phyloP scores from a whole-genome alignment of 306 rosid genomes.

The Rosa multiflora region DNA sequence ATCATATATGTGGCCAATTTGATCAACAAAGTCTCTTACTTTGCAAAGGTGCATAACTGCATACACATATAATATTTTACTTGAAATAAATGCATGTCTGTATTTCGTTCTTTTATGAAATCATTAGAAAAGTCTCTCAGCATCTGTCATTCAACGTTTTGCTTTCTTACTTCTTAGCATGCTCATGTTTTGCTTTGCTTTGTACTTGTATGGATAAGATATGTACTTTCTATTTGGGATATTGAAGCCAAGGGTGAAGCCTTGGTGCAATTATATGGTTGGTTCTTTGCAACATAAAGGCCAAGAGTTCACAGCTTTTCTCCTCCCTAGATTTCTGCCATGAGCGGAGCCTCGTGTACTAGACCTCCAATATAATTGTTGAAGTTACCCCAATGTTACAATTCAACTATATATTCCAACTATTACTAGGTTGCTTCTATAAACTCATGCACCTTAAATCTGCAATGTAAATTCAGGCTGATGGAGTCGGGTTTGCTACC shows the following conservation, averaged over 20 bases:
- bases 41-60: neutral
- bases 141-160: neutral
- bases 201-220: neutral
- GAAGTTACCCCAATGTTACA: neutral
- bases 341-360: neutral
- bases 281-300: neutral
- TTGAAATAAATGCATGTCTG: neutral
- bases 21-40: neutral
- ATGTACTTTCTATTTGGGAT: neutral
- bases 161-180: neutral
- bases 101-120: neutral
- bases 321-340: neutral
- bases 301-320: neutral
- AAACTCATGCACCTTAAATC: slow-evolving; percentile 5
- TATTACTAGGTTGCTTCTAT: neutral
- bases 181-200: neutral
- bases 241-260: neutral
- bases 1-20: neutral
- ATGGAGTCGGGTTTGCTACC: slow-evolving; percentile 91
- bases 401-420: neutral
- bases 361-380: neutral
- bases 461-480: slow-evolving; percentile 59
- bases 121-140: neutral
- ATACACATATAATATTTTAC: neutral
- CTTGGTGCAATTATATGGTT: neutral